Conservation (phyloP, 2,329 filamentous ascomycete species). For the Sphaerostilbella broomeana region DNA sequence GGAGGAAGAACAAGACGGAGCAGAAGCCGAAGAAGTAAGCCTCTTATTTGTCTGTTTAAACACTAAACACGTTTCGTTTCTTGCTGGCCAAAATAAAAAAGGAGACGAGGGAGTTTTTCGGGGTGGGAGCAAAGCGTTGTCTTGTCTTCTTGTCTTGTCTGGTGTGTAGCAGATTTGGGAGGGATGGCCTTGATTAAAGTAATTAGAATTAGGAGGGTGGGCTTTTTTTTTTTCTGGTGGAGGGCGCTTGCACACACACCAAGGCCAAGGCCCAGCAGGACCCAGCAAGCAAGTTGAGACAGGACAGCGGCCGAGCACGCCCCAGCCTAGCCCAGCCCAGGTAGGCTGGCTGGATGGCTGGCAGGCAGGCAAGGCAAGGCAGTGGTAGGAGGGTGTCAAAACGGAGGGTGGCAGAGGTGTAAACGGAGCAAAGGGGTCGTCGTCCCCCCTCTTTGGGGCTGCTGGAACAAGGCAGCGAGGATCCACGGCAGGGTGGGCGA, state of each 20-base stretch:
- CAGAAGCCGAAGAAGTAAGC: too few relatives aligned
- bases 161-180: conserved; percentile 3
- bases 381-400: background rate
- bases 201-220: conserved; percentile 9
- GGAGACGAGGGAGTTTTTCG: too few relatives aligned
- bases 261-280: too few relatives aligned
- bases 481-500: conserved; percentile 12
- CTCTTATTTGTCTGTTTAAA: background rate
- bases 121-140: background rate
- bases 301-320: too few relatives aligned
- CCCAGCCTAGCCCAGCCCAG: too few relatives aligned
- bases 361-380: conserved; percentile 3
- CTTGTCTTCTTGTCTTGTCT: background rate
- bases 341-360: background rate
- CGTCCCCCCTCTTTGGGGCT: too few relatives aligned
- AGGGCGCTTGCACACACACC: too few relatives aligned
- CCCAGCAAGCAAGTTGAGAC: too few relatives aligned
- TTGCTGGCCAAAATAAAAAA: background rate
- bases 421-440: conserved; percentile 5
- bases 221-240: conserved; percentile 1
- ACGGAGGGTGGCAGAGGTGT: background rate
- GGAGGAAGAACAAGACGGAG: too few relatives aligned
- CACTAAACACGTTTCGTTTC: too few relatives aligned
- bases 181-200: conserved; percentile 13
- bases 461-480: conserved; percentile 13